Conservation (phyloP, 2,329 filamentous ascomycete genomes). For the Fusarium sp. region DNA sequence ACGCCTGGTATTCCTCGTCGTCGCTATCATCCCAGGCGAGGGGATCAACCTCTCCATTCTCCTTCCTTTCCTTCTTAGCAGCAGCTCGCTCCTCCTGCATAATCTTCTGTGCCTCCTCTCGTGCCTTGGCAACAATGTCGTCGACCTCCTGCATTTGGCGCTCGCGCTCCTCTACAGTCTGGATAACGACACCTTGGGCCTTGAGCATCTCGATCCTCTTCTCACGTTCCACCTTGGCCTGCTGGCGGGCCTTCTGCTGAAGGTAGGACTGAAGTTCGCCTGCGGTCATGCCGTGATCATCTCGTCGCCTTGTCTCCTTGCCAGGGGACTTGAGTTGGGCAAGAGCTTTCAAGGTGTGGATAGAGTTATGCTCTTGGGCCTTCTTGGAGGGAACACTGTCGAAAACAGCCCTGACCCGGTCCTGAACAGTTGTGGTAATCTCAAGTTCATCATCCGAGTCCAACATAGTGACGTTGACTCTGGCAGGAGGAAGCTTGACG, state of each 20-base stretch:
- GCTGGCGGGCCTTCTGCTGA: constrained; percentile 78
- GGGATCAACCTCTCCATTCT: constrained; percentile 60
- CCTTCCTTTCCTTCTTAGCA: constrained; percentile 72
- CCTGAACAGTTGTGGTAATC: constrained; percentile 64
- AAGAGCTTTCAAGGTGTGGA: constrained; percentile 78
- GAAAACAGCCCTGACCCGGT: constrained; percentile 73
- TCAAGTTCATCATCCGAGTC: constrained; percentile 73
- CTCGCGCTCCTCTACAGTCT: constrained; percentile 88
- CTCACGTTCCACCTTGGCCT: constrained; percentile 82
- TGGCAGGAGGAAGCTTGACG: constrained; percentile 59
- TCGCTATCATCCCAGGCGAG: constrained; percentile 69
- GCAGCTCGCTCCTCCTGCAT: constrained; percentile 81
- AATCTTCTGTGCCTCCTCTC: constrained; percentile 80
- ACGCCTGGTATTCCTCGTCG: constrained; percentile 62
- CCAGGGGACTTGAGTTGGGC: constrained; percentile 77
- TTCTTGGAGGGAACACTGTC: constrained; percentile 74
- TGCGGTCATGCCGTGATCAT: constrained; percentile 70
- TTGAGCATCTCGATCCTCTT: constrained; percentile 81
- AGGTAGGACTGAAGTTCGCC: constrained; percentile 77
- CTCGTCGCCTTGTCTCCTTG: constrained; percentile 60
- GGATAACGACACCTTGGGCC: constrained; percentile 82
- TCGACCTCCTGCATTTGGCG: constrained; percentile 86
- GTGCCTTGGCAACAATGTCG: constrained; percentile 86
- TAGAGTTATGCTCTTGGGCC: constrained; percentile 70
- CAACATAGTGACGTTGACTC: constrained; percentile 53